These are phyloP conservation scores for Colletotrichum scovillei DNA, from an alignment of 2,329 filamentous ascomycete species.

Conservation along the genomic window DNA sequence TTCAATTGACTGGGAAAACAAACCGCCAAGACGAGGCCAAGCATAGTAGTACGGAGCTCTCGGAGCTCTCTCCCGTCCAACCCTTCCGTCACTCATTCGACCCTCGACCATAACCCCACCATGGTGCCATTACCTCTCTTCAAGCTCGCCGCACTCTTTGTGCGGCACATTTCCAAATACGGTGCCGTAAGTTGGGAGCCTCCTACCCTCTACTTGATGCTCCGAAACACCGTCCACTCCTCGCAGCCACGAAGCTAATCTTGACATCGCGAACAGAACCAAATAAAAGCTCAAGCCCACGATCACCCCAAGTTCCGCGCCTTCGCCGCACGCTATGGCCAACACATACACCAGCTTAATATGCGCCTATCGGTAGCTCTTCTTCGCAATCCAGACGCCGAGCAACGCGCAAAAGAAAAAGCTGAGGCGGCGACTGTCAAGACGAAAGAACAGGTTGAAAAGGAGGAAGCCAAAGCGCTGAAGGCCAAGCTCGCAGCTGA, in stretches of 20 bases:
- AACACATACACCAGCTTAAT: conserved; percentile 74
- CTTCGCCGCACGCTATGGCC: conserved; percentile 71
- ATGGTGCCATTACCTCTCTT: conserved; percentile 77
- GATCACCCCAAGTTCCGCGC: conserved; percentile 71
- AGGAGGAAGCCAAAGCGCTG: conserved; percentile 60
- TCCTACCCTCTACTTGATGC: not conserved
- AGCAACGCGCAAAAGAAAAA: conserved; percentile 69
- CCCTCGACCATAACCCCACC: conserved; percentile 31
- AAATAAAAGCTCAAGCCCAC: conserved; percentile 73
- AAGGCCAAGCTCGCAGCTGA: conserved; percentile 48
- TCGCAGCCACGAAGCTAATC: not conserved
- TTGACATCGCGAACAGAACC: conserved; percentile 60
- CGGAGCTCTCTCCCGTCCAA: conserved; percentile 30
- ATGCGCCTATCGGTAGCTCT: conserved; percentile 72
- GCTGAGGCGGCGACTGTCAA: conserved; percentile 74
- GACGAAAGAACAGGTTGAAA: conserved; percentile 69
- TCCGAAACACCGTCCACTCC: not conserved
- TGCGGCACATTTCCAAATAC: conserved; percentile 76
- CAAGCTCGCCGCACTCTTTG: conserved; percentile 73
- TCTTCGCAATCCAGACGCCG: conserved; percentile 67
- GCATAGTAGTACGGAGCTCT: conserved; percentile 25
- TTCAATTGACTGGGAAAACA: not conserved
- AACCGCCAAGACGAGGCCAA: conserved; percentile 26
- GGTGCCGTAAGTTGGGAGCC: conserved; percentile 67
- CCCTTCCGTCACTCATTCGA: not conserved